Percentiles rank a stretch among this genome's conserved stretches.
These are phyloP conservation scores for Cladorrhinum sp. DNA, from an alignment of 2,329 filamentous ascomycete genomes.

Conservation along the genomic window DNA sequence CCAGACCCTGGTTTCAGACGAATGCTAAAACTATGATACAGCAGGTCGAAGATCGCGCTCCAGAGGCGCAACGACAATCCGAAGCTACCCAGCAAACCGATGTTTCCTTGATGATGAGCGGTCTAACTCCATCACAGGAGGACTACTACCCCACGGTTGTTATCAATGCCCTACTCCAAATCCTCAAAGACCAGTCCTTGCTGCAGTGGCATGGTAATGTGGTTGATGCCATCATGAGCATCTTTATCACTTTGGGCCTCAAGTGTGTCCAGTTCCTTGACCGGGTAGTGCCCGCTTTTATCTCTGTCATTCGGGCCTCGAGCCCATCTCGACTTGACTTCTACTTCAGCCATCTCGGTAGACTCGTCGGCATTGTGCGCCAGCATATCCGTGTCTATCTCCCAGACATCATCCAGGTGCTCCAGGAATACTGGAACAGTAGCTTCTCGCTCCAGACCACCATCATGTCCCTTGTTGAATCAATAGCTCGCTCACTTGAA, in stretches of 20 bases:
- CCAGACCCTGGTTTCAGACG: neutral
- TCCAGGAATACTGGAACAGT: slow-evolving; percentile 87
- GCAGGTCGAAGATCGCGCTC: slow-evolving; percentile 85
- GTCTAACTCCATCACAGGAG: slow-evolving; percentile 91
- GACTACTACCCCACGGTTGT: slow-evolving; percentile 98
- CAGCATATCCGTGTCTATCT: slow-evolving; percentile 94
- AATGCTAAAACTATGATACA: slow-evolving; percentile 31
- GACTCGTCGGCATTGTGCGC: slow-evolving; percentile 89
- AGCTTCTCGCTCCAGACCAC: slow-evolving; percentile 81
- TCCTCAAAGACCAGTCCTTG: slow-evolving; percentile 86
- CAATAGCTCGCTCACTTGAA: slow-evolving; percentile 88
- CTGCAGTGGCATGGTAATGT: slow-evolving; percentile 89
- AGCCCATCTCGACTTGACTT: slow-evolving; percentile 78
- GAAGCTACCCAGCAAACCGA: slow-evolving; percentile 74
- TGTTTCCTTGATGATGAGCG: slow-evolving; percentile 97
- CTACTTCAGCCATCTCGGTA: slow-evolving; percentile 95
- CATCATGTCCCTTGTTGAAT: slow-evolving; percentile 87
- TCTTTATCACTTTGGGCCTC: slow-evolving; percentile 91
- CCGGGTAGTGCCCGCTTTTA: slow-evolving; percentile 90
- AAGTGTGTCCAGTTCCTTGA: slow-evolving; percentile 95
- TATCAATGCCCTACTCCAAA: slow-evolving; percentile 89
- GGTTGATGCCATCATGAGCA: slow-evolving; percentile 97
- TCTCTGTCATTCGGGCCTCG: slow-evolving; percentile 82
- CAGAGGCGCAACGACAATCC: slow-evolving; percentile 69
- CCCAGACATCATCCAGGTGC: slow-evolving; percentile 77